Evolutionary conservation across 495 filamentous ascomycete genomes (phyloP).

Genomic region (Talaromyces proteolyticus): DNA sequence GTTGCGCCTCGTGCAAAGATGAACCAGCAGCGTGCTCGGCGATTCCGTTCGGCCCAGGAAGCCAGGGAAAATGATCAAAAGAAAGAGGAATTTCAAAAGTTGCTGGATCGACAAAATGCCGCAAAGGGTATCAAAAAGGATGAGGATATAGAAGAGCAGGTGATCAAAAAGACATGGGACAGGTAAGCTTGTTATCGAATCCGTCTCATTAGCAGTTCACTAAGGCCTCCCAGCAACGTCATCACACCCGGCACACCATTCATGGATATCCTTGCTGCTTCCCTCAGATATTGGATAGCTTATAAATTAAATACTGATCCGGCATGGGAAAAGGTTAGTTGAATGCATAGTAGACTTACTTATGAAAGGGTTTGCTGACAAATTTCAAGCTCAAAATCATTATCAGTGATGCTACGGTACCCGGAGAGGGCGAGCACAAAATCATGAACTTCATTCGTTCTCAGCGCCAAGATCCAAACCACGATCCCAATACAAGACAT

Average conservation of each 20-base stretch:
- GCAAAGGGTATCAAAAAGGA: slow-evolving; percentile 47
- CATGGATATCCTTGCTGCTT: slow-evolving; percentile 93
- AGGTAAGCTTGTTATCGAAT: slow-evolving; percentile 16
- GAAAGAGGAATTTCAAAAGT: slow-evolving; percentile 75
- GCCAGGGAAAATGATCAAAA: slow-evolving; percentile 91
- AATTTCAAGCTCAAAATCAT: slow-evolving; percentile 73
- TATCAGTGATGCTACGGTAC: slow-evolving; percentile 96
- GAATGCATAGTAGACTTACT: background rate
- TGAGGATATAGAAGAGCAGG: slow-evolving; percentile 53
- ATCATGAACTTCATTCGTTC: slow-evolving; percentile 98
- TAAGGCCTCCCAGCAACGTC: slow-evolving; percentile 55
- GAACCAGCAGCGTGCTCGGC: slow-evolving; percentile 92
- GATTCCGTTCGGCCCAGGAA: slow-evolving; percentile 90
- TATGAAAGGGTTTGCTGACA: slow-evolving; percentile 15
- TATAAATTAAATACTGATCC: slow-evolving; percentile 98
- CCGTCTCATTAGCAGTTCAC: background rate
- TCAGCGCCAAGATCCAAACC: slow-evolving; percentile 80
- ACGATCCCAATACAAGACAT: slow-evolving; percentile 94
- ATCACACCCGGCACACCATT: slow-evolving; percentile 98
- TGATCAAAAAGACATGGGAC: slow-evolving; percentile 91
- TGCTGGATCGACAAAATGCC: slow-evolving; percentile 65
- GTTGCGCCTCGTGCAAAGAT: slow-evolving; percentile 93
- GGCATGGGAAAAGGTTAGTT: slow-evolving; percentile 74
- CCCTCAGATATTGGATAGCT: slow-evolving; percentile 88
- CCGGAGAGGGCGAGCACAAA: slow-evolving; percentile 98